phyloP scores from a whole-genome alignment of 2,329 filamentous ascomycete species.

The Pestalotiopsis sp. region DNA sequence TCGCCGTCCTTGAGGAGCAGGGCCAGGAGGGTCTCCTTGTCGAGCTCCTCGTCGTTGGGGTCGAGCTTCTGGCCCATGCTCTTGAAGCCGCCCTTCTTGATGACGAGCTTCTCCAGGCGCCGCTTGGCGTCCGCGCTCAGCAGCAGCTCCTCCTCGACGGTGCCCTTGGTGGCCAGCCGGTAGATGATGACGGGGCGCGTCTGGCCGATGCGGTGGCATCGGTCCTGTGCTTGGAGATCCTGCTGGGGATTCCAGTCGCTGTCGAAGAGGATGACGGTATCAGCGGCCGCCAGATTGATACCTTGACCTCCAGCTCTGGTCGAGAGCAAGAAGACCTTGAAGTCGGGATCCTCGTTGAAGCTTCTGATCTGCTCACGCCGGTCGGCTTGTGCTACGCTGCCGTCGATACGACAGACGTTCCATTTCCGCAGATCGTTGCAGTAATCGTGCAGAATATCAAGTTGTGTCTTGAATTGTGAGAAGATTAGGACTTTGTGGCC shows the following conservation, averaged over 20 bases:
- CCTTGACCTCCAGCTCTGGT: slow-evolving; percentile 93
- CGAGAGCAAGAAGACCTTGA: slow-evolving; percentile 82
- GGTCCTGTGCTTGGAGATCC: slow-evolving; percentile 94
- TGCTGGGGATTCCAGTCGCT: slow-evolving; percentile 94
- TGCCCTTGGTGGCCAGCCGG: slow-evolving; percentile 88
- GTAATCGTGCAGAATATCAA: slow-evolving; percentile 90
- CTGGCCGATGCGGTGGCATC: slow-evolving; percentile 92
- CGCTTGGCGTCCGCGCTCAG: slow-evolving; percentile 90
- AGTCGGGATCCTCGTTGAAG: slow-evolving; percentile 68
- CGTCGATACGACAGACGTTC: slow-evolving; percentile 89
- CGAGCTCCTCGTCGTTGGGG: slow-evolving; percentile 49
- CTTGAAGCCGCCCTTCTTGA: slow-evolving; percentile 86
- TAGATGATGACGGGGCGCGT: slow-evolving; percentile 91
- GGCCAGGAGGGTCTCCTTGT: slow-evolving; percentile 62
- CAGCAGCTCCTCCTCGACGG: slow-evolving; percentile 86
- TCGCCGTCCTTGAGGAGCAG: slow-evolving; percentile 73
- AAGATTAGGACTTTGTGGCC: slow-evolving; percentile 95
- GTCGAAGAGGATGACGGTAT: slow-evolving; percentile 92
- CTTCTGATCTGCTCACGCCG: slow-evolving; percentile 71
- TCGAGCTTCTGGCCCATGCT: slow-evolving; percentile 66
- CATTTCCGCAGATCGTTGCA: slow-evolving; percentile 76
- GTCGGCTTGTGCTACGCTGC: slow-evolving; percentile 75
- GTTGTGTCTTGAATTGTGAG: slow-evolving; percentile 92
- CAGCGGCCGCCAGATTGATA: slow-evolving; percentile 89
- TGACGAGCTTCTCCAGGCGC: slow-evolving; percentile 89